Percentiles rank a stretch among this genome's conserved stretches.
phyloP scores from a whole-genome alignment of 2,329 filamentous ascomycete genomes.

The Cladorrhinum sp. region DNA sequence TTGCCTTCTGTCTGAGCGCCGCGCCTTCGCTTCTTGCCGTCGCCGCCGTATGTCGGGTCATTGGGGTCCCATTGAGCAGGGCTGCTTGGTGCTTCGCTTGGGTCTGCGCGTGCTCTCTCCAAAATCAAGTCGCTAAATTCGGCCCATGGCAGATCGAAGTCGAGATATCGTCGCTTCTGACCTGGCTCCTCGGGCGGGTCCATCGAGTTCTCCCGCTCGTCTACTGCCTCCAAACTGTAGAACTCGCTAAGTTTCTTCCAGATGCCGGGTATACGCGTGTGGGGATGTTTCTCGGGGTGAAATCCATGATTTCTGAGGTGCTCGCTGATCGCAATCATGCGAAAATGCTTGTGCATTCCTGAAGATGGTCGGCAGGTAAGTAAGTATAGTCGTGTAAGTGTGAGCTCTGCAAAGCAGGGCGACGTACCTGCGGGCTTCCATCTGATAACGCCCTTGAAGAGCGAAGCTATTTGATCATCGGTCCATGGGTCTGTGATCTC shows the following conservation, averaged over 20 bases:
- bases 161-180: slow-evolving; percentile 59
- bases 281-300: slow-evolving; percentile 64
- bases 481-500: slow-evolving; percentile 74
- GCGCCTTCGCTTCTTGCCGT: slow-evolving; percentile 46
- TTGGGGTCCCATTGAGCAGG: slow-evolving; percentile 41
- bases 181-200: slow-evolving; percentile 55
- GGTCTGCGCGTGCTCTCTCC: slow-evolving; percentile 42
- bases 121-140: slow-evolving; percentile 48
- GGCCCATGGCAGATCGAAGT: slow-evolving; percentile 59
- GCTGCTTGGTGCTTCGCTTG: slow-evolving; percentile 48
- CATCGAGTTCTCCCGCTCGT: slow-evolving; percentile 71
- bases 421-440: slow-evolving; percentile 88
- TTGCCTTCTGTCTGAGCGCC: slow-evolving; percentile 32
- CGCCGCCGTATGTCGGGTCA: slow-evolving; percentile 23
- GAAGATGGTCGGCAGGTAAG: slow-evolving; percentile 6
- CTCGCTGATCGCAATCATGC: slow-evolving; percentile 82
- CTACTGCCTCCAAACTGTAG: slow-evolving; percentile 82
- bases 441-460: slow-evolving; percentile 88
- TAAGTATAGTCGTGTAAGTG: not conserved
- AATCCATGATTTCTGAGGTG: slow-evolving; percentile 77
- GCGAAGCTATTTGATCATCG: slow-evolving; percentile 87
- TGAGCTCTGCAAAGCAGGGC: not conserved
- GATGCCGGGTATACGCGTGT: slow-evolving; percentile 86
- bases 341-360: slow-evolving; percentile 93
- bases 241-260: slow-evolving; percentile 82